Conservation (phyloP, 257 asterid genomes). For the Ligustrum vulgare region DNA sequence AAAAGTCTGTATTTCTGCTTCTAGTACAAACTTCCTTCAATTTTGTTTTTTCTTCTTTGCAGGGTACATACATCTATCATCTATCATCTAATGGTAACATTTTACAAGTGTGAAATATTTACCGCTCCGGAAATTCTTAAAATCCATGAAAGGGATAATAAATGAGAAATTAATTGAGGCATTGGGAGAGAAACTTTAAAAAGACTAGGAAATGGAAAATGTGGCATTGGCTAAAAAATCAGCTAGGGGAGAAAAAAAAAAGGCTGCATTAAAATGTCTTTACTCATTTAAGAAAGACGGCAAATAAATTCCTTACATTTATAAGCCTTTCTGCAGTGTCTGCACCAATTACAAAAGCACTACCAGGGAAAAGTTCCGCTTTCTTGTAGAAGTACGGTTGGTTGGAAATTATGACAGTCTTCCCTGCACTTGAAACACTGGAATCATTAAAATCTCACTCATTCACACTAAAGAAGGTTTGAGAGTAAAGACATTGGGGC, state of each 20-base stretch:
- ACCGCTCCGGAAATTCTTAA: not conserved
- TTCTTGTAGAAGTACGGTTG: constrained; percentile 96
- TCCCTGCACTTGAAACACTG: constrained; percentile 54
- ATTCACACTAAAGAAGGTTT: constrained; percentile 6
- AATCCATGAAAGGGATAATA: not conserved
- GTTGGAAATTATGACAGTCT: constrained; percentile 81
- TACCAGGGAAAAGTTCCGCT: constrained; percentile 92
- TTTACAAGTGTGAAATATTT: constrained; percentile 5
- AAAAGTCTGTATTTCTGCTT: not conserved
- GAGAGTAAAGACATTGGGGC: not conserved
- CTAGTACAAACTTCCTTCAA: not conserved
- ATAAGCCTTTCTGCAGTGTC: constrained; percentile 90
- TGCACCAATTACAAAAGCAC: constrained; percentile 86
- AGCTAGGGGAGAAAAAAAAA: not conserved
- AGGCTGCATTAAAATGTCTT: not conserved
- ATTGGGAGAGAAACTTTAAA: not conserved
- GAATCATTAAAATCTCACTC: constrained; percentile 24
- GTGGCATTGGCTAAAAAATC: not conserved
- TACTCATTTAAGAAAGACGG: not conserved
- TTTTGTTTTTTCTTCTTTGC: not conserved
- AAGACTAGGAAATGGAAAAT: not conserved
- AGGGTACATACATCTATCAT: not conserved
- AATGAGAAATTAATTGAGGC: not conserved
- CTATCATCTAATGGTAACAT: not conserved
- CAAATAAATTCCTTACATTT: constrained; percentile 53